Conservation (phyloP, 306 rosid genomes). For the Amphicarpaea edgeworthii region DNA sequence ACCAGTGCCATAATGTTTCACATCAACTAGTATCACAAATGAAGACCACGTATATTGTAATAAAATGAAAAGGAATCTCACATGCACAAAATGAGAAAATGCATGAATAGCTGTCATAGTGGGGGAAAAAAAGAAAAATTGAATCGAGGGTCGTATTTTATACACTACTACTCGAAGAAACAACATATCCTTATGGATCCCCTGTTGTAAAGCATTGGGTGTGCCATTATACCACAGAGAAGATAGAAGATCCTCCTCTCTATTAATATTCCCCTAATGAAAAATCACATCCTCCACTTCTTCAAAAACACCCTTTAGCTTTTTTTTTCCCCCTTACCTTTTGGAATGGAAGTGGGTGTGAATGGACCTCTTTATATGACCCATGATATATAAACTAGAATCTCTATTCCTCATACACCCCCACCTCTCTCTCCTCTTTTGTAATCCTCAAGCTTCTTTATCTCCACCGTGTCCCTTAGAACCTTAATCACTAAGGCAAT, state of each 20-base stretch:
- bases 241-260: conserved; percentile 61
- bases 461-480: conserved; percentile 47
- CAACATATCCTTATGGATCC: conserved; percentile 66
- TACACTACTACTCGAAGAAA: conserved; percentile 34
- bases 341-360: conserved; percentile 52
- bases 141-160: conserved; percentile 44
- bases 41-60: conserved; percentile 18
- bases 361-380: conserved; percentile 61
- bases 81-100: conserved; percentile 4
- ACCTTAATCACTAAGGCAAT: conserved; percentile 61
- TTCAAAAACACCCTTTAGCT: conserved; percentile 44
- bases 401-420: conserved; percentile 48
- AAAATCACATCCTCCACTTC: conserved; percentile 54
- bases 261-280: conserved; percentile 48
- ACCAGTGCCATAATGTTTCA: conserved; percentile 36
- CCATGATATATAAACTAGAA: conserved; percentile 51
- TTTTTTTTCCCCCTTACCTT: conserved; percentile 35
- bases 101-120: conserved; percentile 21
- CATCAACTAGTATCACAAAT: conserved; percentile 41
- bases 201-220: conserved; percentile 36
- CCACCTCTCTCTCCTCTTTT: conserved; percentile 50
- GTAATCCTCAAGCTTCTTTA: conserved; percentile 63
- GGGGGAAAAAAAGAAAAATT: background rate
- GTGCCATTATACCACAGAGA: conserved; percentile 38
- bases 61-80: conserved; percentile 55